Conservation (phyloP, 179 eudicot genomes). For the Silene coronaria region DNA sequence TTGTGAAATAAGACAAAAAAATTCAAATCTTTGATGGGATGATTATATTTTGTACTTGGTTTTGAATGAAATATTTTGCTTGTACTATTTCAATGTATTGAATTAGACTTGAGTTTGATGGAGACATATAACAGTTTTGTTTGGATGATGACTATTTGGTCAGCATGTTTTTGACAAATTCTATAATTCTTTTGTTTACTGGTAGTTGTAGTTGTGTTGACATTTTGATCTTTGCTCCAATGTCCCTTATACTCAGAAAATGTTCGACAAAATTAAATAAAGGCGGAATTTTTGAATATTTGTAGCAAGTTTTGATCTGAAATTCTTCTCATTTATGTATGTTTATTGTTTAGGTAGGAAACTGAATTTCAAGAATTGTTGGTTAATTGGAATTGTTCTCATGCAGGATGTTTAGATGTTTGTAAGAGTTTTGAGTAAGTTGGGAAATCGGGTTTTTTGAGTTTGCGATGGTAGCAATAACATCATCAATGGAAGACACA, state of each 20-base stretch:
- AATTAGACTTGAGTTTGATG: slow-evolving; percentile 16
- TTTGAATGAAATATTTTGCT: slow-evolving; percentile 5
- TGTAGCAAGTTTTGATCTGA: background rate
- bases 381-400: background rate
- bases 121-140: slow-evolving; percentile 8
- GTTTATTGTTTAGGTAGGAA: background rate
- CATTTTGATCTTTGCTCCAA: background rate
- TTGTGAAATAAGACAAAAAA: background rate
- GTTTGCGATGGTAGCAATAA: slow-evolving; percentile 23
- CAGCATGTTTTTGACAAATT: slow-evolving; percentile 18
- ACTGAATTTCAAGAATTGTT: background rate
- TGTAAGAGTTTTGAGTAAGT: background rate
- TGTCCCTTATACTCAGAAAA: background rate
- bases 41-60: background rate
- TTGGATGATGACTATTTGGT: background rate
- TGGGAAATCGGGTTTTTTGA: slow-evolving; percentile 11
- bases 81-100: background rate
- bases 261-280: background rate
- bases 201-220: slow-evolving; percentile 18
- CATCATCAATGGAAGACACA: slow-evolving; percentile 42
- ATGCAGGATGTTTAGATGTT: slow-evolving; percentile 22
- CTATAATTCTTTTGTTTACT: slow-evolving; percentile 6
- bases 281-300: too few species aligned
- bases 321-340: background rate
- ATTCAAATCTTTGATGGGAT: slow-evolving; percentile 4